Conservation (phyloP, 257 asterid species). For the Haberlea rhodopensis region DNA sequence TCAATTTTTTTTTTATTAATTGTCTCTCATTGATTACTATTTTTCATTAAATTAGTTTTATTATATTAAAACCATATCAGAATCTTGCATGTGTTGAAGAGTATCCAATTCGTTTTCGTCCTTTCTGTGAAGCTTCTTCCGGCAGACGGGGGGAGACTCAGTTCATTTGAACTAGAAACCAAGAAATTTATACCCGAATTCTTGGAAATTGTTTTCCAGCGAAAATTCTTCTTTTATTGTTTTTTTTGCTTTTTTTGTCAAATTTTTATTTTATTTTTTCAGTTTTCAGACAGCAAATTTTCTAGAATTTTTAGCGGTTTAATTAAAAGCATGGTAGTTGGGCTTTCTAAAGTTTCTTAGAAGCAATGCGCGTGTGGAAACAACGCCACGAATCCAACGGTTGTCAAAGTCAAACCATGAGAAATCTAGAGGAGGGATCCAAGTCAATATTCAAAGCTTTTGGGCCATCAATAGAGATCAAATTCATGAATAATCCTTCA, state of each 20-base stretch:
- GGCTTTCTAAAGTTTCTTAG: conserved; percentile 25
- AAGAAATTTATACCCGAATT: not conserved
- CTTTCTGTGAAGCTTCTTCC: conserved; percentile 18
- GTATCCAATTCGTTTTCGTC: not conserved
- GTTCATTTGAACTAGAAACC: not conserved
- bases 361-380: conserved; percentile 24
- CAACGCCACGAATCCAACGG: not conserved
- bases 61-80: not conserved
- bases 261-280: too few relatives aligned
- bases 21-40: too few relatives aligned
- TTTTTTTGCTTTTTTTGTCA: conserved; percentile 6
- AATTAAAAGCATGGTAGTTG: conserved; percentile 2
- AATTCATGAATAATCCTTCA: conserved; percentile 36
- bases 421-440: conserved; percentile 31
- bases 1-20: too few relatives aligned
- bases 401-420: conserved; percentile 32
- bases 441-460: conserved; percentile 77
- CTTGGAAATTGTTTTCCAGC: conserved; percentile 19
- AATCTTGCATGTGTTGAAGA: conserved; percentile 8
- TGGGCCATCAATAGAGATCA: conserved; percentile 48
- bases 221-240: conserved; percentile 5
- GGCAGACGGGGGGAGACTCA: conserved; percentile 16
- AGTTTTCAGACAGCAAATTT: not conserved
- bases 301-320: not conserved
- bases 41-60: too few relatives aligned